These are phyloP conservation scores for Debaryomyces tyrocola DNA, from an alignment of 805 yeast genomes.

Conservation along the genomic window DNA sequence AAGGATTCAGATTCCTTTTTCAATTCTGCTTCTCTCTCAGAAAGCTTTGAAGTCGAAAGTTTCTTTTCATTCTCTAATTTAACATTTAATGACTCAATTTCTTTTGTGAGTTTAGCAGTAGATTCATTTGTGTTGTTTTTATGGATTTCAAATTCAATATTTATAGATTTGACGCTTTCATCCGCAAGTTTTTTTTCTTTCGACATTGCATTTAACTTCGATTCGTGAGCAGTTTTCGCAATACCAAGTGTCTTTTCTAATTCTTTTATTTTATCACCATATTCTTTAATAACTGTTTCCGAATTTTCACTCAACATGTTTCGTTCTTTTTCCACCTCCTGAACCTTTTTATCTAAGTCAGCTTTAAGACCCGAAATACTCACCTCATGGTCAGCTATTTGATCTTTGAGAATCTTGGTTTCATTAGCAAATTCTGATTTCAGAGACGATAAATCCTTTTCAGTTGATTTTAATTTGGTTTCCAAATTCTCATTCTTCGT, in stretches of 20 bases:
- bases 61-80: constrained; percentile 1
- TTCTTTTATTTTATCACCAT: constrained; percentile 43
- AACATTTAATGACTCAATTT: not conserved
- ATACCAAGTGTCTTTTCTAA: constrained; percentile 36
- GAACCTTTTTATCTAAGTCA: constrained; percentile 34
- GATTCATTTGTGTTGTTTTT: not conserved
- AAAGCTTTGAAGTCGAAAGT: not conserved
- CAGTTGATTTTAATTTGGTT: constrained; percentile 3
- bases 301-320: constrained; percentile 48
- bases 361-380: constrained; percentile 28
- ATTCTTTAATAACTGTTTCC: constrained; percentile 49
- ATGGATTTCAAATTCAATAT: not conserved
- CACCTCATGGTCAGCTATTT: constrained; percentile 20
- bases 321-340: constrained; percentile 54
- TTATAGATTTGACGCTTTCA: not conserved
- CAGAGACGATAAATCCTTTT: constrained; percentile 10
- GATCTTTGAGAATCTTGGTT: constrained; percentile 13
- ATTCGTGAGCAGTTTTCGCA: constrained; percentile 12
- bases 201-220: constrained; percentile 1
- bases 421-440: constrained; percentile 17
- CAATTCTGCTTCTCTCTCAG: constrained; percentile 2
- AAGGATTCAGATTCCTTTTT: not conserved
- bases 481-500: not conserved
- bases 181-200: not conserved
- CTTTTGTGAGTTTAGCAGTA: not conserved